Percentiles rank a stretch among this genome's conserved stretches.
Conservation (phyloP, 2,329 filamentous ascomycete genomes). For the Stagonosporopsis chrysanthemi region DNA sequence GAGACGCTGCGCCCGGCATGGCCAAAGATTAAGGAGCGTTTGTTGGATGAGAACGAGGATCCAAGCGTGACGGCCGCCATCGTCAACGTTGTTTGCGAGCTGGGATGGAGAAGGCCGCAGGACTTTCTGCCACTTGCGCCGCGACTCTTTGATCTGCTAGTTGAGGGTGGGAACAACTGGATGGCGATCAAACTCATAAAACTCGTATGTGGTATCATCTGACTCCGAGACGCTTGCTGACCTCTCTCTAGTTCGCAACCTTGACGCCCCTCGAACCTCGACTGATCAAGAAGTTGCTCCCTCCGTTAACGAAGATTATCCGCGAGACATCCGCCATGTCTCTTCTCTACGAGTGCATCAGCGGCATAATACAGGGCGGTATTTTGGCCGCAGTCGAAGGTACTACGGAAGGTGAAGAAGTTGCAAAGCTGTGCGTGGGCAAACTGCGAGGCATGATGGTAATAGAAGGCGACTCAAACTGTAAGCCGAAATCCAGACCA, state of each 20-base stretch:
- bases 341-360: constrained; percentile 97
- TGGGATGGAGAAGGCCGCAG: constrained; percentile 91
- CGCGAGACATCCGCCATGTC: constrained; percentile 97
- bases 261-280: constrained; percentile 91
- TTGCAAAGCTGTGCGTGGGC: constrained; percentile 88
- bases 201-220: constrained; percentile 65
- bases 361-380: constrained; percentile 95
- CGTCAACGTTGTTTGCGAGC: constrained; percentile 94
- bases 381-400: constrained; percentile 86
- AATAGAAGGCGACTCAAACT: constrained; percentile 89
- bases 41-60: constrained; percentile 90
- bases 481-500: constrained; percentile 60
- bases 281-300: constrained; percentile 87
- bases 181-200: constrained; percentile 99
- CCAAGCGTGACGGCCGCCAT: constrained; percentile 93
- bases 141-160: constrained; percentile 87
- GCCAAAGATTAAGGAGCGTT: constrained; percentile 94
- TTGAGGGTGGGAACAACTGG: constrained; percentile 96
- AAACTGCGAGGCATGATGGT: constrained; percentile 95
- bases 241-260: constrained; percentile 77
- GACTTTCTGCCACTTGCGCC: constrained; percentile 94
- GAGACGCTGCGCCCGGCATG: constrained; percentile 91
- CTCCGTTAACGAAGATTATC: constrained; percentile 90
- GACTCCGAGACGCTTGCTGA: constrained; percentile 13
- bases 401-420: constrained; percentile 83